Percentiles rank a stretch among this genome's conserved stretches.
Evolutionary conservation across 805 yeast genomes (phyloP).

Genomic region (Wickerhamiella sergipiensis): DNA sequence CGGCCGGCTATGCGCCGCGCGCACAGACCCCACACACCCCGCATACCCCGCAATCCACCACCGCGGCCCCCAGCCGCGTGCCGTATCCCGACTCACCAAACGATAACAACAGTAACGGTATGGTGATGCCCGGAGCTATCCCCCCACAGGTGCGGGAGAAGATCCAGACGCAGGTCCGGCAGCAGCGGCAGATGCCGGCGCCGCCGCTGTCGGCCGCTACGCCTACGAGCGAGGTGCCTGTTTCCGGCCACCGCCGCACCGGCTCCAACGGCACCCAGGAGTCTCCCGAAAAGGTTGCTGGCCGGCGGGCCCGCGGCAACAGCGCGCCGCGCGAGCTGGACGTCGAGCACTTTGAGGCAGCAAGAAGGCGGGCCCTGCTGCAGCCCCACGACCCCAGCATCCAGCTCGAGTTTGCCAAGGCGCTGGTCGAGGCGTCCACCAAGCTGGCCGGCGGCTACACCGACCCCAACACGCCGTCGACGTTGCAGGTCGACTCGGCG

Average conservation of each 20-base stretch:
- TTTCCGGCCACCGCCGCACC: conserved; percentile 1
- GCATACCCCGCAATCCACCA: background rate
- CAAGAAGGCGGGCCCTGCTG: conserved; percentile 20
- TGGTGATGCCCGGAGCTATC: background rate
- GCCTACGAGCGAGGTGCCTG: background rate
- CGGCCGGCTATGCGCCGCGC: background rate
- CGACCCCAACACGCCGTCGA: conserved; percentile 28
- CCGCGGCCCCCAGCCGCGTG: background rate
- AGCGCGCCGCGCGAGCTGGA: conserved; percentile 12
- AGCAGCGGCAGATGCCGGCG: background rate
- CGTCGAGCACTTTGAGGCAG: conserved; percentile 21
- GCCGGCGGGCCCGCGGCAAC: background rate
- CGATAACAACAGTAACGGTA: background rate
- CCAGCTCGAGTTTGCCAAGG: conserved; percentile 55
- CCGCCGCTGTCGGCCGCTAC: background rate
- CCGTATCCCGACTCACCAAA: background rate
- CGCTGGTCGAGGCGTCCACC: conserved; percentile 35
- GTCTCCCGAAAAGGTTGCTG: background rate
- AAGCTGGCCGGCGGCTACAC: conserved; percentile 23
- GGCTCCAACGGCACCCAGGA: conserved; percentile 1
- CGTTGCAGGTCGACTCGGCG: conserved; percentile 28
- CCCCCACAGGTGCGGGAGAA: background rate
- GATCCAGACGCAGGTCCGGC: background rate
- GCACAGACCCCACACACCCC: background rate
- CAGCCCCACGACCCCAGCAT: conserved; percentile 30